Percentiles rank a stretch among this genome's conserved stretches.
phyloP scores from a whole-genome alignment of 192 early-diverging fungal genomes.

The Geranomyces variabilis region DNA sequence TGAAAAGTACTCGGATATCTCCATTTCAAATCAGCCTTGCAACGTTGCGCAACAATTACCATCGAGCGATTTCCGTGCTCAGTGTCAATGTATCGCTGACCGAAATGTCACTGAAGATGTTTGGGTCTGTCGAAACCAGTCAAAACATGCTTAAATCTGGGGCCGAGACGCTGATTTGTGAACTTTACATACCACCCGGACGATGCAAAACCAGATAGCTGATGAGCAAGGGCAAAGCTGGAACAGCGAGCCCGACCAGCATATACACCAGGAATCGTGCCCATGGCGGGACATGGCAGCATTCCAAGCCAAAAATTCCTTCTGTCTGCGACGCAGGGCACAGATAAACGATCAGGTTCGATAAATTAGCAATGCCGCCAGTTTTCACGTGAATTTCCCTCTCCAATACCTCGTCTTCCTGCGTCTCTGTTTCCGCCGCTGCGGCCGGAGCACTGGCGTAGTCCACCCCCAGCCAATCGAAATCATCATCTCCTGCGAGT shows the following conservation, averaged over 20 bases:
- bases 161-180: too few species aligned
- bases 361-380: too few species aligned
- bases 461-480: conserved; percentile 32
- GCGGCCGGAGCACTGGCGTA: neutral
- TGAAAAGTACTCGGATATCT: too few species aligned
- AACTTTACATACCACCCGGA: conserved; percentile 16
- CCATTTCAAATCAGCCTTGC: too few species aligned
- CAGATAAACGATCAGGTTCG: neutral
- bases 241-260: conserved; percentile 14
- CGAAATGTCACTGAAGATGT: conserved; percentile 10
- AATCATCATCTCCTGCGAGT: conserved; percentile 19
- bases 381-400: too few species aligned
- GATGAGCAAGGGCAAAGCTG: conserved; percentile 13
- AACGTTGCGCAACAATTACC: too few species aligned
- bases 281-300: conserved; percentile 25
- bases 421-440: conserved; percentile 13
- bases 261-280: conserved; percentile 25
- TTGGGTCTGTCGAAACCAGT: conserved; percentile 13
- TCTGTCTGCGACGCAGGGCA: neutral
- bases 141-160: too few species aligned
- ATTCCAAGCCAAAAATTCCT: conserved; percentile 26
- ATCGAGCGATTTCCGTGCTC: conserved; percentile 34
- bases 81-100: conserved; percentile 4
- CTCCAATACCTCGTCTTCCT: conserved; percentile 21
- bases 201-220: conserved; percentile 1